Base-by-base conservation (phyloP, 495 filamentous ascomycete genomes). In the Podospora tetraspora region DNA sequence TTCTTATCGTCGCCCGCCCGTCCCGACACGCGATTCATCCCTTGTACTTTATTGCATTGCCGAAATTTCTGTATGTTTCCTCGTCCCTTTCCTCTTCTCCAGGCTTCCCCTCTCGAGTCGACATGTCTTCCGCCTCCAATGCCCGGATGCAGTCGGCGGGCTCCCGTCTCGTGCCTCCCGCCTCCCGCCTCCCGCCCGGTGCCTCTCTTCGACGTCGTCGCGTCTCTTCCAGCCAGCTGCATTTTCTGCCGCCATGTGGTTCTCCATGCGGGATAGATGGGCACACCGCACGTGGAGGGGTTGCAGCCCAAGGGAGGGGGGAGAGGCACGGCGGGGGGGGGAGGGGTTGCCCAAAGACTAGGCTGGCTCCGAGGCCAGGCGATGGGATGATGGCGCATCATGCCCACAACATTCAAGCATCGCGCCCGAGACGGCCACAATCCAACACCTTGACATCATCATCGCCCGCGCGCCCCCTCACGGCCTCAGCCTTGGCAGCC, bases 41-140 rank as follows among this genome's bases (percentile, higher is more conserved):
- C 66, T 74, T 75, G 69, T 75, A 57, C 71, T 71, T 75, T 73
- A 69, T 68, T 32, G 72, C 68, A 72, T 74, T 71, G 66, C 61
- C 64, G 68, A 71, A 64, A 60, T 69, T 75, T 74, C 66, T 68
- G 71, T 73, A 71, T 32, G 70, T 74, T 56, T 12, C 30, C 12
- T 19, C 32, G 34, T 25, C 37, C 32, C 22, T 43, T 43, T n/a
- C 4, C 12, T 21, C 29, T 52, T 62, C 12, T 21, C 23, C 7
- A 12, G 61, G 25, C 19, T 25, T 60, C 27, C 60, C 56, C 56
- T 19, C 19, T 58, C 24, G 63, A 43, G 23, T 24, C 52, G 37
- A 57, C 52, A 43, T 22, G n/a, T 8, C 52, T 21, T 12, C 22
- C 43, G 63, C 37, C 30, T 0, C 13, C 43, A 30, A 30, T 30